Evolutionary conservation across 1,284 basidiomycete genomes (phyloP), one percentile per base, ranked within the genome.

Genomic region (Mycena sp.): DNA sequence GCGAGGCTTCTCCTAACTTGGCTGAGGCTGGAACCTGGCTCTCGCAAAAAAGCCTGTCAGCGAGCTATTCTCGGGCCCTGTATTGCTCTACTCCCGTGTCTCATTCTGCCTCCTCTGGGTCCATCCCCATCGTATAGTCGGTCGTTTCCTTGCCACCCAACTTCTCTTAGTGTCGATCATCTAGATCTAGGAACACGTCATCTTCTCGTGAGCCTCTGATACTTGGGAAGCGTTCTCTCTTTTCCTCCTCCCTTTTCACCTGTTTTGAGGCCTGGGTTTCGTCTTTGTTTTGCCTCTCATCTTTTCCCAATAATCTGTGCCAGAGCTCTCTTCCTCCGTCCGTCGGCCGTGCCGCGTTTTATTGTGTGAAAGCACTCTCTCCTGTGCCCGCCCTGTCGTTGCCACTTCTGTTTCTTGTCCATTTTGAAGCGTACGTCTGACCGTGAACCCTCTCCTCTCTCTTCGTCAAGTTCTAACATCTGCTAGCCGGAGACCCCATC

Each of bases 311-410:
- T 17, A 28, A 4, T 35, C 26, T 32, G 9, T n/a, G 25, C 30
- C 40, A 46, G 37, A 35, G 50, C 32, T 35, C 14, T 35, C 9
- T 30, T 43, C 10, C 37, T 29, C 35, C 28, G 19, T 51, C 16
- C 53, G 53, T 57, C 61, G 60, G 58, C 61, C 48, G 65, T 38
- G 65, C 65, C 61, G 61, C 54, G 44, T 58, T 57, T 46, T 30
- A 29, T 53, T 53, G 51, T 6, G 51, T 21, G 26, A 12, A 41
- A 26, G 19, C 40, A 16, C 40, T 41, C 12, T 41, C 19, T 41
- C 9, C 9, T n/a, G 9, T 35, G 14, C 7, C 32, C 14, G 32
- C 14, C 9, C 32, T 35, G 32, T 14, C 25, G 57, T 41, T 48
- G 48, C 30, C 38, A 29, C 6, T 38, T 29, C 26, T 23, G 32